phyloP scores from a whole-genome alignment of 2,329 filamentous ascomycete genomes.

The Aspergillus sp. region DNA sequence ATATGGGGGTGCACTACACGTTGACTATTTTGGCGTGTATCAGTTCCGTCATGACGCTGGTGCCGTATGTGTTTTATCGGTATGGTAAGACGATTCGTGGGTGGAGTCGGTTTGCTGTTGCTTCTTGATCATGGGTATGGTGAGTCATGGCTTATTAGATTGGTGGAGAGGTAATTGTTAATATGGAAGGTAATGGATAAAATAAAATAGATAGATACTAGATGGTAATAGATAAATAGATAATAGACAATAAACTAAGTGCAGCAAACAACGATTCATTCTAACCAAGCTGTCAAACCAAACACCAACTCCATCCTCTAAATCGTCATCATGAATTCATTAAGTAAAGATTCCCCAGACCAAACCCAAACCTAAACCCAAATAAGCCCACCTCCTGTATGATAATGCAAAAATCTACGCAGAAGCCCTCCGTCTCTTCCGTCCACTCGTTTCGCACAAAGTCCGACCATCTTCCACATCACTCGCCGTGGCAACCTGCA shows the following conservation, averaged over 20 bases:
- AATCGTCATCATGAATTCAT: background rate
- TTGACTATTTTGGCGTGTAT: slow-evolving; percentile 39
- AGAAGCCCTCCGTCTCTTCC: slow-evolving; percentile 14
- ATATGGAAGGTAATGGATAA: background rate
- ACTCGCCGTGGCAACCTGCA: slow-evolving; percentile 21
- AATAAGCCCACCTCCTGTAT: background rate
- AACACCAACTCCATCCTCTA: background rate
- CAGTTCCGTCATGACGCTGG: slow-evolving; percentile 34
- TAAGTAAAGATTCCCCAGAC: no score
- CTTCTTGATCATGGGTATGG: background rate
- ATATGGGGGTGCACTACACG: slow-evolving; percentile 40
- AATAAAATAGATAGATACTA: background rate
- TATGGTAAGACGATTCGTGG: background rate
- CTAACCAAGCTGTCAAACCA: background rate
- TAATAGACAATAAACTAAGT: background rate
- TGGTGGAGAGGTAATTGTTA: no score
- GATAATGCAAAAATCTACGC: slow-evolving; percentile 1
- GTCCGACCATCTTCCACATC: slow-evolving; percentile 7
- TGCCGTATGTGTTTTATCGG: slow-evolving; percentile 35
- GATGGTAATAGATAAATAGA: background rate
- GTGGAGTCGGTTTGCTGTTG: slow-evolving; percentile 1
- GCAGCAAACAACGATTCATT: background rate
- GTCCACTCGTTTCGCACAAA: background rate
- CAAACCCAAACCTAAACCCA: background rate
- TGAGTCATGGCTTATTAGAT: no score